Evolutionary conservation across 495 filamentous ascomycete genomes (phyloP).

Genomic region (Hypoxylon rickii): DNA sequence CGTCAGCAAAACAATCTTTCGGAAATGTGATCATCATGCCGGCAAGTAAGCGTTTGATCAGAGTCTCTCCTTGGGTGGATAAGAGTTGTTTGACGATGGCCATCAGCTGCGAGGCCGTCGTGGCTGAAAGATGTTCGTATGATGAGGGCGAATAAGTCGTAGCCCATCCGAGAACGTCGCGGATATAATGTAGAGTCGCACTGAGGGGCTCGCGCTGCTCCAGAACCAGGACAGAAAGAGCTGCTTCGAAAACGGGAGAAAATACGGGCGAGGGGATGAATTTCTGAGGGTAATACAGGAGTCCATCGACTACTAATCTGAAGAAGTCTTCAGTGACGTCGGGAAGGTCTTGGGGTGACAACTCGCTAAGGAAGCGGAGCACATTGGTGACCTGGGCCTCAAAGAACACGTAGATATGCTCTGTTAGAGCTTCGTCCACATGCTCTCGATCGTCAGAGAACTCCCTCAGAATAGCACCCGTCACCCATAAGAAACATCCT

Average conservation of each 20-base stretch:
- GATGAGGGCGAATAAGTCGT: constrained; percentile 70
- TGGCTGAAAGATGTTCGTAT: constrained; percentile 64
- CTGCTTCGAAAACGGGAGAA: constrained; percentile 81
- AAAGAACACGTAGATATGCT: constrained; percentile 90
- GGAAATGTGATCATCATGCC: constrained; percentile 99
- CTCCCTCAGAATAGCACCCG: constrained; percentile 90
- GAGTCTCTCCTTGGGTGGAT: constrained; percentile 69
- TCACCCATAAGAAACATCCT: constrained; percentile 97
- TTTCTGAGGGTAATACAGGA: constrained; percentile 87
- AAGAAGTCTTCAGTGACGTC: constrained; percentile 99
- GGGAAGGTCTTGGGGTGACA: constrained; percentile 83
- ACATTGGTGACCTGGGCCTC: constrained; percentile 89
- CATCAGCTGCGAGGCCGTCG: constrained; percentile 60
- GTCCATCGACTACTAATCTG: constrained; percentile 84
- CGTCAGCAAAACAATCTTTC: constrained; percentile 90
- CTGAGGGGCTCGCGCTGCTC: constrained; percentile 90
- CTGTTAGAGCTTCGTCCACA: constrained; percentile 81
- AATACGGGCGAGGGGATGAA: constrained; percentile 78
- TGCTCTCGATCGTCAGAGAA: constrained; percentile 87
- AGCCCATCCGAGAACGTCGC: constrained; percentile 90
- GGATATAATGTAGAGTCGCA: constrained; percentile 89
- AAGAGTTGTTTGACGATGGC: constrained; percentile 74
- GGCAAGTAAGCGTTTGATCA: constrained; percentile 84
- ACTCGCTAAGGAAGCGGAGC: constrained; percentile 83
- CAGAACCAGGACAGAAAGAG: constrained; percentile 79